A percentile compares a stretch with the other conserved stretches of the same genome.
Evolutionary conservation across 306 rosid species (phyloP).

Genomic region (Arachis hypogaea): DNA sequence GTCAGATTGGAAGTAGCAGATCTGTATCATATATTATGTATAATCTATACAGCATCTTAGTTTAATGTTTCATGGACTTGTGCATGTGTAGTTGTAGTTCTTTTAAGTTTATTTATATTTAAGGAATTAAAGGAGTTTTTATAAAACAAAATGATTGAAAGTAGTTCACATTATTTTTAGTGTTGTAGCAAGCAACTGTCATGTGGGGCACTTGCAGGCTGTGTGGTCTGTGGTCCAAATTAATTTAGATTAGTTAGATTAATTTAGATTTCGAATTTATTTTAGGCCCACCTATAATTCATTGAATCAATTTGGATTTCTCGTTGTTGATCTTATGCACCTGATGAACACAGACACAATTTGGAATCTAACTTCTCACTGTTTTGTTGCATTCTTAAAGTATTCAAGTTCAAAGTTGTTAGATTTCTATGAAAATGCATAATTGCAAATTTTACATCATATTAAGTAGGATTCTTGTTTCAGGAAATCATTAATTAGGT

Average conservation of each 20-base stretch:
- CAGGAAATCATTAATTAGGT: slow-evolving; percentile 92
- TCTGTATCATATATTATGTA: slow-evolving; percentile 21
- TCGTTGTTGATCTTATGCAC: slow-evolving; percentile 13
- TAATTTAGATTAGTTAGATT: slow-evolving; percentile 4
- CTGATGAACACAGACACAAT: background rate
- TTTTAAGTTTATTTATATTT: slow-evolving; percentile 26
- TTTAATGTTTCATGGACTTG: slow-evolving; percentile 13
- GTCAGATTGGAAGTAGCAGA: background rate
- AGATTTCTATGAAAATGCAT: slow-evolving; percentile 10
- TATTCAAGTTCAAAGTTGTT: slow-evolving; percentile 13
- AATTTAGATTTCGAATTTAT: slow-evolving; percentile 10
- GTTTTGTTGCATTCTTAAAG: slow-evolving; percentile 14
- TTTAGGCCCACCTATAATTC: slow-evolving; percentile 41
- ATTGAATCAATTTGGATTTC: slow-evolving; percentile 27
- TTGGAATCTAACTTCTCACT: background rate
- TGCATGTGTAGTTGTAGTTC: slow-evolving; percentile 16
- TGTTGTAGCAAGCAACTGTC: slow-evolving; percentile 45
- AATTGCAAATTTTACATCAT: background rate
- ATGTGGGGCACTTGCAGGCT: slow-evolving; percentile 55
- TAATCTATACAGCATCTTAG: slow-evolving; percentile 1
- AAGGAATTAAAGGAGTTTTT: slow-evolving; percentile 30
- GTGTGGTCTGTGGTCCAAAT: slow-evolving; percentile 48
- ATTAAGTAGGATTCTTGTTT: slow-evolving; percentile 34
- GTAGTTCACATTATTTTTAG: slow-evolving; percentile 43
- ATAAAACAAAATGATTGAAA: slow-evolving; percentile 43